Evolutionary conservation across 345 rosid species (phyloP).

Genomic region (Populus ilicifolia): DNA sequence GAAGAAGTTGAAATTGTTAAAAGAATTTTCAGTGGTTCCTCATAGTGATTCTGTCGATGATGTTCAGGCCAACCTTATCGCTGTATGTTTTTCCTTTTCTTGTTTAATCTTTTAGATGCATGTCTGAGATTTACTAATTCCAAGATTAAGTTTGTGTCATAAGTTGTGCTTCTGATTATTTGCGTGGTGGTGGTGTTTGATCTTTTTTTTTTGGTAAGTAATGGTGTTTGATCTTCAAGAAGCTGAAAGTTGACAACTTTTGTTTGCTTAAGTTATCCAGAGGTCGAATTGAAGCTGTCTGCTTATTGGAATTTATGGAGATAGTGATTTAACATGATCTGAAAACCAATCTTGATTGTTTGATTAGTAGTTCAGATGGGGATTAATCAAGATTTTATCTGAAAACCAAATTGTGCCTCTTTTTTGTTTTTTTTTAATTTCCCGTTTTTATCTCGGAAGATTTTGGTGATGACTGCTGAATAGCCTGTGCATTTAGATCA

Average conservation of each 20-base stretch:
- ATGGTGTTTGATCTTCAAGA: too few species aligned
- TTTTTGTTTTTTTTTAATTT: too few species aligned
- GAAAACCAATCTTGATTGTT: not conserved
- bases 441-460: not conserved
- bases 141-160: slow-evolving; percentile 45
- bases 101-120: not conserved
- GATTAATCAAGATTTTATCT: too few species aligned
- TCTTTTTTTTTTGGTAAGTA: too few species aligned
- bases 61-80: slow-evolving; percentile 36
- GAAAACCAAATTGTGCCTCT: too few species aligned
- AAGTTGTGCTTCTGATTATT: slow-evolving; percentile 15
- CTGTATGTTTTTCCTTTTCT: slow-evolving; percentile 30
- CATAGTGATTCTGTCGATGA: slow-evolving; percentile 30
- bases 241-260: not conserved
- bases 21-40: slow-evolving; percentile 39
- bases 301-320: not conserved
- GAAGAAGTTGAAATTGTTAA: slow-evolving; percentile 46
- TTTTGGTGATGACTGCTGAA: not conserved
- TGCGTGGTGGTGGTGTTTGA: not conserved
- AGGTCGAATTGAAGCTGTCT: not conserved
- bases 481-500: not conserved
- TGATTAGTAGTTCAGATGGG: not conserved
- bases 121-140: not conserved
- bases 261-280: not conserved
- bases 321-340: not conserved